Base-by-base conservation (phyloP, 2,329 filamentous ascomycete genomes). In the Alternaria alternata region DNA sequence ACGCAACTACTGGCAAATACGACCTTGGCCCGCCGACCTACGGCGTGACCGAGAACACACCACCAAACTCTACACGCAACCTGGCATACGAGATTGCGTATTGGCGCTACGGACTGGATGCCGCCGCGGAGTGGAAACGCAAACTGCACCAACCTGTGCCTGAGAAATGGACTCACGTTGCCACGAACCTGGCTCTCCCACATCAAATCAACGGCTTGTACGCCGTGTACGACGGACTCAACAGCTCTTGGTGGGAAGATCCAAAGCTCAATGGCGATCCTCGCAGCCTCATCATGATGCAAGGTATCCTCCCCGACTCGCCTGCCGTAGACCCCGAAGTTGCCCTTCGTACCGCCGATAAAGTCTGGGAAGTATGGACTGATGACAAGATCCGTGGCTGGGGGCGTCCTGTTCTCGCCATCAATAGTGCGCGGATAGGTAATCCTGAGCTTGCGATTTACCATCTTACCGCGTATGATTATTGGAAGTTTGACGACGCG, bases 51-150 rank as follows among this genome's bases (percentile, higher is more conserved):
- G 32, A 36, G 67, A 88, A 87, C 62, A 88, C 86, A 0, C 80
- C 81, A 9, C 84, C 86, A 1, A 86, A 87, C 54, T 75, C 68
- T 0, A 88, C 85, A 0, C 72, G 82, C 2, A 87, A 88, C 64
- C 82, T 86, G 34, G 82, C 85, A 0, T 88, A 88, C 57, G 86
- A 88, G 73, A 75, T 80, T 4, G 83, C 85, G 8, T 88, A 88
- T 71, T 88, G 85, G 86, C 80, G 83, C 9, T 88, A 87, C 57
- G 86, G 86, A 1, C 78, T 88, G 26, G 81, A 85, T 38, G 71
- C 86, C 1, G 86, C 86, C 11, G 76, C 78, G 3, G 62, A 71
- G 6, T 88, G 86, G 86, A 86, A 85, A 67, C 63, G 75, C 47
- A 80, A 84, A 14, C 81, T 83, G 32, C 71, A 74, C 3, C 72